Conservation (phyloP, 129 eudicot species). For the Oenanthe sinensis region DNA sequence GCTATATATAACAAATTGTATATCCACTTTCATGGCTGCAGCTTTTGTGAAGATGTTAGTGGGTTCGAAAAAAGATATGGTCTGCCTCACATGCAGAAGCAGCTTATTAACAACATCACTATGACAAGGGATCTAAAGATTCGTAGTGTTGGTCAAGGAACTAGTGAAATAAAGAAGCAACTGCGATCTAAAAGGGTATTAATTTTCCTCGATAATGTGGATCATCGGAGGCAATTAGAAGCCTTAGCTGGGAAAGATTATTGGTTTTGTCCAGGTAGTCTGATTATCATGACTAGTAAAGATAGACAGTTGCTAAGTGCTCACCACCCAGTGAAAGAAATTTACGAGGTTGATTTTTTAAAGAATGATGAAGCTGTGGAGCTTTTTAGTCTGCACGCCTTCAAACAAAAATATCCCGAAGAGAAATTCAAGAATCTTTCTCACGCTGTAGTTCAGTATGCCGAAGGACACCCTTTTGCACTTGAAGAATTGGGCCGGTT, state of each 20-base stretch:
- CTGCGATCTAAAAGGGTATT: conserved; percentile 6
- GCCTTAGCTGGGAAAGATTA: neutral
- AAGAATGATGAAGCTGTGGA: neutral
- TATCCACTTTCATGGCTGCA: conserved; percentile 6
- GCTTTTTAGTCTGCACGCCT: conserved; percentile 10
- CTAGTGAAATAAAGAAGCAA: neutral
- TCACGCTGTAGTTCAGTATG: neutral
- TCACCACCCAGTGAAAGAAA: neutral
- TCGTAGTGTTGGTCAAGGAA: neutral
- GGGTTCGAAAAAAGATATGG: neutral
- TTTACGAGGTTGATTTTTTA: conserved; percentile 4
- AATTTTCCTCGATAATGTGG: conserved; percentile 14
- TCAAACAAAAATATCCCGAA: neutral
- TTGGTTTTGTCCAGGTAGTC: conserved; percentile 17
- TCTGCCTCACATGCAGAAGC: neutral
- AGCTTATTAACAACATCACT: neutral
- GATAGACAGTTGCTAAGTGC: conserved; percentile 10
- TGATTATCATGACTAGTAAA: conserved; percentile 5
- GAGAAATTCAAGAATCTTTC: neutral
- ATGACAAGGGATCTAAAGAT: neutral
- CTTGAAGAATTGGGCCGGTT: conserved; percentile 12
- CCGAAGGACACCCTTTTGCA: neutral
- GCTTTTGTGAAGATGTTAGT: conserved; percentile 11
- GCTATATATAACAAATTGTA: neutral
- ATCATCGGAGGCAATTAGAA: neutral